Evolutionary conservation across 2,329 filamentous ascomycete genomes (phyloP).

Genomic region (Pseudogymnoascus sp.): DNA sequence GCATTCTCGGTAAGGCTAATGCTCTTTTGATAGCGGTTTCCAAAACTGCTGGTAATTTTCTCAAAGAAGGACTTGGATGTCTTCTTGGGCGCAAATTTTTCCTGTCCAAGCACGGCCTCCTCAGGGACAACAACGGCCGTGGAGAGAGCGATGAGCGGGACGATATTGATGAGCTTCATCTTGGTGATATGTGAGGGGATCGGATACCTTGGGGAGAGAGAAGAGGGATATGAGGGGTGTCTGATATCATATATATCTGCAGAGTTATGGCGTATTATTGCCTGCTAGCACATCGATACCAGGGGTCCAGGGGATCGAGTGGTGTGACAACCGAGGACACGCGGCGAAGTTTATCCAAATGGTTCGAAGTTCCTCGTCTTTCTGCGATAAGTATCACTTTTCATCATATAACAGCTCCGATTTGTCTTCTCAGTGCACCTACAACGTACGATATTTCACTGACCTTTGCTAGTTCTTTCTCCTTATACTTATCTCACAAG

Average conservation of each 20-base stretch:
- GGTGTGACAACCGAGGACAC: neutral
- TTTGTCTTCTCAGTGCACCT: neutral
- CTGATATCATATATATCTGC: slow-evolving; percentile 1
- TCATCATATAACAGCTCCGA: neutral
- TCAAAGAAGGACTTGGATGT: slow-evolving; percentile 26
- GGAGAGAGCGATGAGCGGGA: slow-evolving; percentile 42
- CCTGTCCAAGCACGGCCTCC: slow-evolving; percentile 38
- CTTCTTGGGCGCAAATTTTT: slow-evolving; percentile 32
- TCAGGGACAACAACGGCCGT: slow-evolving; percentile 48
- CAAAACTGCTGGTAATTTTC: slow-evolving; percentile 27
- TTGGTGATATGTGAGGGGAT: slow-evolving; percentile 15
- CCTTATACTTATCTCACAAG: neutral
- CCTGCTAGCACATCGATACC: neutral
- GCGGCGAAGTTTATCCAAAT: neutral
- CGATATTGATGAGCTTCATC: slow-evolving; percentile 35
- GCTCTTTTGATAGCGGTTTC: slow-evolving; percentile 23
- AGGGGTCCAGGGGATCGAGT: neutral
- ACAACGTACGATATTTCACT: neutral
- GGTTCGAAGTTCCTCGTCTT: neutral
- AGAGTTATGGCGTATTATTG: neutral
- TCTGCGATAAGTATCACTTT: neutral
- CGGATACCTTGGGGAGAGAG: neutral
- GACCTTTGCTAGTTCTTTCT: neutral
- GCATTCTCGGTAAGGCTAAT: slow-evolving; percentile 24
- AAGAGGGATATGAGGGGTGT: neutral